A percentile compares a stretch with the other conserved stretches of the same genome.
phyloP scores from a whole-genome alignment of 169 alveolate genomes.

The Cryptosporidium sp. region DNA sequence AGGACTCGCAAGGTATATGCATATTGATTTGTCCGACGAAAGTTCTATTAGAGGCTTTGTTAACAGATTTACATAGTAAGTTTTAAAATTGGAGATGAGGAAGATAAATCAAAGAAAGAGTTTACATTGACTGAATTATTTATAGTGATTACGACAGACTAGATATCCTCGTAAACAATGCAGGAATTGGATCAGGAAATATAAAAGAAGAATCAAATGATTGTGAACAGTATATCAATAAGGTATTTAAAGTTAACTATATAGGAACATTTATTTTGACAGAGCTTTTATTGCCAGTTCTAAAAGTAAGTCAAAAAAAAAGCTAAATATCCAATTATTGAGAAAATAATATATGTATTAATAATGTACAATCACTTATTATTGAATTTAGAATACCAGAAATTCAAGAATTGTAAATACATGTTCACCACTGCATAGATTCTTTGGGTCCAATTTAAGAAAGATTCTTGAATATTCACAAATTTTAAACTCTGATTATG shows the following conservation, averaged over 20 bases:
- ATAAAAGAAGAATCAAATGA: background rate
- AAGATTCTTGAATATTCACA: constrained; percentile 53
- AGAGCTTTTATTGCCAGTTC: constrained; percentile 24
- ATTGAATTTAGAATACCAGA: constrained; percentile 18
- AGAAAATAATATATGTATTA: background rate
- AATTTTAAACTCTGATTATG: background rate
- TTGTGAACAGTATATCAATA: background rate
- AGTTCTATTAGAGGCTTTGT: constrained; percentile 50
- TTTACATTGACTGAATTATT: background rate
- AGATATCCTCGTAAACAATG: constrained; percentile 59
- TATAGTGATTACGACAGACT: constrained; percentile 52
- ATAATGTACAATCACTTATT: background rate
- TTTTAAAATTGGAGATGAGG: background rate
- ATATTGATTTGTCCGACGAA: constrained; percentile 26
- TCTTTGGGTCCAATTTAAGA: constrained; percentile 46
- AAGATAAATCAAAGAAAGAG: background rate
- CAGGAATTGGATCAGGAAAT: constrained; percentile 33
- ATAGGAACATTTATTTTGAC: constrained; percentile 58
- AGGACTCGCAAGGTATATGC: constrained; percentile 64
- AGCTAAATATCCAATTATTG: background rate
- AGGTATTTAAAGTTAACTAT: constrained; percentile 40
- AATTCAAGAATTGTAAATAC: constrained; percentile 67
- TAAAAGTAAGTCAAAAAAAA: constrained; percentile 21
- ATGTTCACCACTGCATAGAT: constrained; percentile 59
- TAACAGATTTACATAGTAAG: constrained; percentile 55